Base-by-base conservation (phyloP, 2,329 filamentous ascomycete species). In the Pezicula neosporulosa region DNA sequence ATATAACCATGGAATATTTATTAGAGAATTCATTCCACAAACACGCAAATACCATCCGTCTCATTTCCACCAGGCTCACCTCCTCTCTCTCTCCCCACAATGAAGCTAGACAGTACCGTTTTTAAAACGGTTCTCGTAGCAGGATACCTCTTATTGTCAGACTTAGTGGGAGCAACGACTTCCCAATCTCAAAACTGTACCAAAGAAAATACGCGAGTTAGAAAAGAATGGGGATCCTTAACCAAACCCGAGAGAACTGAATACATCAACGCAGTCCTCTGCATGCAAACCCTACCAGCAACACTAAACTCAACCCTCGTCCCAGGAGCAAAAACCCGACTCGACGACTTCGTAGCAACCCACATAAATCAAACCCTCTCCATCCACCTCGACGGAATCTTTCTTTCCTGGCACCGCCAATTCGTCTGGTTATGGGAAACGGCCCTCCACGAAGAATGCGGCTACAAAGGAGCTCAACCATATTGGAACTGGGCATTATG, bases 351-450 rank as follows among this genome's bases (percentile, higher is more conserved):
- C 21, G 61, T 67, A 43, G 65, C 66, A 36, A 66, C 68, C 5
- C 70, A 72, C 58, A 66, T 68, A 52, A 61, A 62, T 37, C 60
- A 67, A 52, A 66, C 66, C 9, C 47, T 52, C n/a, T 24, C 30
- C 21, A 65, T 70, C 36, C 68, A 69, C 58, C 65, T 63, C 57
- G 59, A 60, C 6, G 64, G 61, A 47, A 58, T 66, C 30, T 73
- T 74, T 61, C 61, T 73, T 3, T 61, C 67, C 15, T 73, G 67
- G 68, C 70, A 73, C 61, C 64, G 71, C 13, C 69, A 69, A 58
- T 72, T 67, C 59, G 57, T 69, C 36, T 60, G 58, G 52, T 56
- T 66, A 3, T 71, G 69, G 54, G 69, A 72, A 60, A 57, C 56
- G 44, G 47, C 70, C 55, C 65, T 73, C 53, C 66, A 69, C 16